Conservation (phyloP, 2,329 filamentous ascomycete genomes). For the Biscogniauxia mediterranea region DNA sequence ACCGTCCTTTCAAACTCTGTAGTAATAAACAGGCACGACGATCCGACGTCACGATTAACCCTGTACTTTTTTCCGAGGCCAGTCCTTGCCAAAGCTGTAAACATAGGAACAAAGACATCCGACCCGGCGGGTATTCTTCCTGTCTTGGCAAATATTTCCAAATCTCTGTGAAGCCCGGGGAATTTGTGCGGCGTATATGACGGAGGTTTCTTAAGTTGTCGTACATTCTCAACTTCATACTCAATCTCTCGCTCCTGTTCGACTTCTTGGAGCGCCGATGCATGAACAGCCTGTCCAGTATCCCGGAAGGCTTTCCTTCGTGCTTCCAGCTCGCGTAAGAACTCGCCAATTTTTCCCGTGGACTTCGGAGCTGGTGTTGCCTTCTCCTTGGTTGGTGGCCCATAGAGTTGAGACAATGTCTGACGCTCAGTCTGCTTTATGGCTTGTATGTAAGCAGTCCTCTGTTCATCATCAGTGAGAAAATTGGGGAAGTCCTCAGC, state of each 20-base stretch:
- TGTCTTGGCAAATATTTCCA: constrained; percentile 44
- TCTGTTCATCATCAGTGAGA: constrained; percentile 34
- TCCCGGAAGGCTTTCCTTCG: constrained; percentile 31
- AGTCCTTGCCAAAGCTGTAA: constrained; percentile 39
- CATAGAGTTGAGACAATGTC: constrained; percentile 58
- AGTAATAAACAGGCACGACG: constrained; percentile 37
- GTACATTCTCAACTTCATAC: constrained; percentile 55
- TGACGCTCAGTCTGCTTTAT: constrained; percentile 55
- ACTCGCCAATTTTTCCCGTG: constrained; percentile 22
- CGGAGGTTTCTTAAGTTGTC: constrained; percentile 49
- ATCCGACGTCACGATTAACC: constrained; percentile 17
- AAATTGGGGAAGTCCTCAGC: constrained; percentile 41
- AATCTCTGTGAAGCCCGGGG: constrained; percentile 44
- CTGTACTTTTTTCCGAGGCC: constrained; percentile 35
- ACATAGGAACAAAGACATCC: constrained; percentile 40
- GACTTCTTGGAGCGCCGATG: constrained; percentile 57
- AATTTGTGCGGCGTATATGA: constrained; percentile 41
- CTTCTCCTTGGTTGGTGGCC: constrained; percentile 24
- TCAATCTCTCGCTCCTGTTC: constrained; percentile 60
- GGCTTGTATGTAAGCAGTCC: constrained; percentile 39
- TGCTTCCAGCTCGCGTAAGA: constrained; percentile 33
- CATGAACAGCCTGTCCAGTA: constrained; percentile 43
- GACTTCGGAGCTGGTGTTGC: constrained; percentile 22
- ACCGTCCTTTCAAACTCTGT: constrained; percentile 50
- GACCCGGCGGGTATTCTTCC: constrained; percentile 41